Evolutionary conservation across 2,329 filamentous ascomycete genomes (phyloP), one percentile per base, ranked within the genome.

Genomic region (Neofusicoccum parvum): DNA sequence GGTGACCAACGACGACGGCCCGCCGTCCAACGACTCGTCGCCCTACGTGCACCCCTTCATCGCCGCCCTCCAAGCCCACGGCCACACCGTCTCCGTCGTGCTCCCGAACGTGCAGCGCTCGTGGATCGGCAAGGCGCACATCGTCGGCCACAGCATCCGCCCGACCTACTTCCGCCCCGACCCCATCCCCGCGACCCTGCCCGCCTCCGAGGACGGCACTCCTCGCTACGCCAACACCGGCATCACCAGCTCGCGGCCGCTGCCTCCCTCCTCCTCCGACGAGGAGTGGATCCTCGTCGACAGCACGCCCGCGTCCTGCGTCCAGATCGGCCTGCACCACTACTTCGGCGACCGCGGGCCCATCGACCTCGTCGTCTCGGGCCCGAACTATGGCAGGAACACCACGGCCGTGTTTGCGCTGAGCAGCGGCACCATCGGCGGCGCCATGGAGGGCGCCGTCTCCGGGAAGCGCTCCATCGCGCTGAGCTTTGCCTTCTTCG

Each of bases 81-180:
- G 93, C 7, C 94, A 97, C 79, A 85, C 82, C n/a, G 92, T 98
- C 67, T 96, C 92, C 7, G 94, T 99, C 58, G 90, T 95, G 69
- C 87, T 99, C 14, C 95, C 95, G 1, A 88, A 97, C 77, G 90
- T 89, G 6, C 95, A 99, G 80, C 89, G 94, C 68, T 97, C 93
- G 65, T 99, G 95, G 95, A 98, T 99, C 73, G 94, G 94, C 72
- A 99, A 99, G 83, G 95, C 95, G 2, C 95, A 98, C 79, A 91
- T 98, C 74, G 93, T 98, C 72, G 94, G 94, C 65, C 90, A 94
- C 76, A 91, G 91, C 10, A 87, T 96, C 68, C 92, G 90, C 75
- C 93, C 93, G 9, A 85, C 87, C 34, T 97, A 96, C 82, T 97
- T 93, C 81, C 90, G 90, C 1, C 88, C 88, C 0, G 85, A 84